Evolutionary conservation across 2,329 filamentous ascomycete genomes (phyloP).

Genomic region (Pseudopithomyces maydicus): DNA sequence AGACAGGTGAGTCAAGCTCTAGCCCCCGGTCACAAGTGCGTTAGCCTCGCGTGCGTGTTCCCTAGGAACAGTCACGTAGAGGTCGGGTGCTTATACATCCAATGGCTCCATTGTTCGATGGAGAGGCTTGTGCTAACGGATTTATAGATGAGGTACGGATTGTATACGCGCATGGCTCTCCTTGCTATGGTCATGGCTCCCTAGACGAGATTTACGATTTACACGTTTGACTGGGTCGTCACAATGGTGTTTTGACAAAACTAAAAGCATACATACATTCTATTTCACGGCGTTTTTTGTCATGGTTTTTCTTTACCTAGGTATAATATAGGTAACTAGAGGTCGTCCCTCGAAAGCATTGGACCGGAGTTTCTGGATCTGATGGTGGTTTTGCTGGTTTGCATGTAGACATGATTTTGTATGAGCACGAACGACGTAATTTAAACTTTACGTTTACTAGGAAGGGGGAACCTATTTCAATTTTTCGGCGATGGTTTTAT

Average conservation of each 20-base stretch:
- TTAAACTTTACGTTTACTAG: slow-evolving; percentile 17
- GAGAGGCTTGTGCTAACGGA: slow-evolving; percentile 48
- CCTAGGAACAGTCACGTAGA: background rate
- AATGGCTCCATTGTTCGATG: background rate
- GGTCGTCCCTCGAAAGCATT: slow-evolving; percentile 20
- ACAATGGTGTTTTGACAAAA: background rate
- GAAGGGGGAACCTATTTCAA: slow-evolving; percentile 41
- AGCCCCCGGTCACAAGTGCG: background rate
- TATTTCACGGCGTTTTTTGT: slow-evolving; percentile 7
- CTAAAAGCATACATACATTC: background rate
- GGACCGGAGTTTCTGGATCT: slow-evolving; percentile 20
- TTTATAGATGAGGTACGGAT: slow-evolving; percentile 88
- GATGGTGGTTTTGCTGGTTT: background rate
- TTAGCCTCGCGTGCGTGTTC: background rate
- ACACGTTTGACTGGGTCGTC: background rate
- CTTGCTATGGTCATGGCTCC: slow-evolving; percentile 86
- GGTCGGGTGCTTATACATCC: background rate
- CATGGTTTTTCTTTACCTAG: background rate
- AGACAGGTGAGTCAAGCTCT: slow-evolving; percentile 76
- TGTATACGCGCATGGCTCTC: slow-evolving; percentile 98
- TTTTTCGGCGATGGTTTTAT: slow-evolving; percentile 27
- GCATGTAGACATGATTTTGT: slow-evolving; percentile 14
- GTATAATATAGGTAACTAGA: slow-evolving; percentile 14
- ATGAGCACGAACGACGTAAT: slow-evolving; percentile 20
- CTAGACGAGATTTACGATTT: slow-evolving; percentile 22